Evolutionary conservation across 305 asterid species (phyloP), one percentile per base, ranked within the genome.

Genomic region (Nicotiana rustica): DNA sequence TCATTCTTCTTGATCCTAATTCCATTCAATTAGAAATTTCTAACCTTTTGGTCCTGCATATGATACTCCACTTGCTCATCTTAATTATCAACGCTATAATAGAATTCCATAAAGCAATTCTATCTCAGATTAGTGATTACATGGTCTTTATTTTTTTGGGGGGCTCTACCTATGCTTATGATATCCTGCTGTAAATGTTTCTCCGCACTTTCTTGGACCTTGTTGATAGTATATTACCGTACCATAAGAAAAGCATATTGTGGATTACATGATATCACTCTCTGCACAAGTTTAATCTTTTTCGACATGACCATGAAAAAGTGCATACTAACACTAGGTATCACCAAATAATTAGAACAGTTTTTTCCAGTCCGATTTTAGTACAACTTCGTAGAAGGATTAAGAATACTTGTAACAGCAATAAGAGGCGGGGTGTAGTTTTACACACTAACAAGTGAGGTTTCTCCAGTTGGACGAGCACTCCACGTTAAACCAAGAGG

Each of bases 81-180:
- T 66, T 38, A 57, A 29, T 36, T 67, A 65, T 75, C 76, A 78
- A 62, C 65, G 64, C 41, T 80, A 66, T 29, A 76, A 52, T 18
- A 68, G 81, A n/a, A 64, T 10, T 65, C 41, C 41, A 5, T 65
- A 65, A 5, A 65, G 69, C 9, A 61, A 65, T 18, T 25, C 18
- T 12, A 29, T 12, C 31, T 17, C 36, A 18, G 25, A 25, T 25
- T 25, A 25, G 25, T 25, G 78, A 57, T 60, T 13, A 56, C 44
- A 25, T 2, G 14, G 33, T 19, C 33, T 10, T 62, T 4, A 0
- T 62, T 9, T 44, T 44, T 44, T 44, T 4, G 3, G 52, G 4
- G 15, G 67, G 67, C 6, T 9, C 2, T 60, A 18, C 21, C 14
- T 57, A 7, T 6, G 31, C 66, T 19, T 10, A 21, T 21, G 35